Percentiles rank a stretch among this genome's conserved stretches.
Conservation (phyloP, 345 rosid genomes). For the Corchorus capsularis region DNA sequence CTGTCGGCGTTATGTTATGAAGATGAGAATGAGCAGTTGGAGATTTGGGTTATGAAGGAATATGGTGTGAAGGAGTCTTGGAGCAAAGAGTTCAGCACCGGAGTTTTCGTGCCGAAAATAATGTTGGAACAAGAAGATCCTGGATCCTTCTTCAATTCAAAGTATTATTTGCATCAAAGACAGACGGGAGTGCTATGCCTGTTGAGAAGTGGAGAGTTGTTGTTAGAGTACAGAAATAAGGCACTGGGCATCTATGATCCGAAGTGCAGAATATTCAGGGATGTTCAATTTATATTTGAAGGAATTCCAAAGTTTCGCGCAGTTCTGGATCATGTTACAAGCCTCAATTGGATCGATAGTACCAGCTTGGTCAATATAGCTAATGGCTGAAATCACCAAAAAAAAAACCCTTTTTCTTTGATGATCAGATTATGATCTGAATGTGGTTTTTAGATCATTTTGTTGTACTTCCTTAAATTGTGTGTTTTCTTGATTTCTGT, state of each 20-base stretch:
- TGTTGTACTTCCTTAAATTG: too few relatives aligned
- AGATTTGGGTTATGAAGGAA: constrained; percentile 84
- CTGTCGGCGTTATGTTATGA: constrained; percentile 55
- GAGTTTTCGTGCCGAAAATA: constrained; percentile 64
- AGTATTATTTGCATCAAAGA: constrained; percentile 29
- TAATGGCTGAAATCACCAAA: neutral
- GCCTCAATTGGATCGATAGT: constrained; percentile 31
- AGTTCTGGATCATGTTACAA: constrained; percentile 59
- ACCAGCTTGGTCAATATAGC: neutral
- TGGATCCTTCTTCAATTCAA: constrained; percentile 40
- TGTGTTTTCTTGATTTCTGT: too few relatives aligned
- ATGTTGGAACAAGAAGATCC: constrained; percentile 36
- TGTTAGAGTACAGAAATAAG: constrained; percentile 75
- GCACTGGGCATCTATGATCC: constrained; percentile 66
- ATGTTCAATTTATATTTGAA: constrained; percentile 39
- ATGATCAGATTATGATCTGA: too few relatives aligned
- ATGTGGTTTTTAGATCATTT: too few relatives aligned
- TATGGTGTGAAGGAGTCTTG: constrained; percentile 69
- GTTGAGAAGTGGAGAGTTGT: constrained; percentile 63
- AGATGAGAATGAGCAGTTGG: constrained; percentile 63
- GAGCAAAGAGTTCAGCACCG: constrained; percentile 59
- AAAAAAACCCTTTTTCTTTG: too few relatives aligned
- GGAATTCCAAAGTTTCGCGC: constrained; percentile 68
- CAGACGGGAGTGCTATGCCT: constrained; percentile 53
- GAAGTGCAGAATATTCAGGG: constrained; percentile 70